These are phyloP conservation scores for Sungouiozyma intestinalis DNA, from an alignment of 805 yeast genomes.

Conservation along the genomic window DNA sequence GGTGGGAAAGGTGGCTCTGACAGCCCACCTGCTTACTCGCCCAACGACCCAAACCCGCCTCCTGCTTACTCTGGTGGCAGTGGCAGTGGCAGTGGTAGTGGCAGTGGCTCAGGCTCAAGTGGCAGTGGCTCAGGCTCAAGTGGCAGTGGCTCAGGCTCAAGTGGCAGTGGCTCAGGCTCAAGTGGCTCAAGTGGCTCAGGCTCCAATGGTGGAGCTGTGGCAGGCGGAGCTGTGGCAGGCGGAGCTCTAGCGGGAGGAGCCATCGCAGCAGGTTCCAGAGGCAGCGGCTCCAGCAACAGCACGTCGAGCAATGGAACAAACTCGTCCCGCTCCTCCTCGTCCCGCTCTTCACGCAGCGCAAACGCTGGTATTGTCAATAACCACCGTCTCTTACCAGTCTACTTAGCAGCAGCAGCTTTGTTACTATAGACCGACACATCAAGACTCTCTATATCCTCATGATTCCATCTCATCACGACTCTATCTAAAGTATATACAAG, in stretches of 20 bases:
- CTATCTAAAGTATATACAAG: constrained; percentile 41
- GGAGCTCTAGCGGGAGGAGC: constrained; percentile 5
- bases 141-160: constrained; percentile 1
- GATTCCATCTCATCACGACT: constrained; percentile 18
- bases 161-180: constrained; percentile 1
- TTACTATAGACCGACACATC: too few species aligned
- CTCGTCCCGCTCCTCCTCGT: constrained; percentile 1
- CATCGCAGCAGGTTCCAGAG: constrained; percentile 1
- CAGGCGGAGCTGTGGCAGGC: constrained; percentile 3
- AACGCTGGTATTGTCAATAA: constrained; percentile 1
- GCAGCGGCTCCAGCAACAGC: constrained; percentile 18
- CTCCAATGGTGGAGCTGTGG: constrained; percentile 1
- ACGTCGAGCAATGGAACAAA: background rate
- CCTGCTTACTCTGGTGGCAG: constrained; percentile 3
- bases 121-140: too few species aligned
- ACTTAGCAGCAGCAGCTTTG: constrained; percentile 1
- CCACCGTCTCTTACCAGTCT: background rate
- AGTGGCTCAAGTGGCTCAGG: background rate
- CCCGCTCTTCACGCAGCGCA: constrained; percentile 1
- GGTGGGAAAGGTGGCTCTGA: constrained; percentile 3
- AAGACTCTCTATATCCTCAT: background rate
- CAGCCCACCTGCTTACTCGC: constrained; percentile 5
- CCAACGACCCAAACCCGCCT: constrained; percentile 5
- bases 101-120: background rate
- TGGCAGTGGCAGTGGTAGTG: background rate